Base-by-base conservation (phyloP, 2,329 filamentous ascomycete species). In the Neonectria hederae region DNA sequence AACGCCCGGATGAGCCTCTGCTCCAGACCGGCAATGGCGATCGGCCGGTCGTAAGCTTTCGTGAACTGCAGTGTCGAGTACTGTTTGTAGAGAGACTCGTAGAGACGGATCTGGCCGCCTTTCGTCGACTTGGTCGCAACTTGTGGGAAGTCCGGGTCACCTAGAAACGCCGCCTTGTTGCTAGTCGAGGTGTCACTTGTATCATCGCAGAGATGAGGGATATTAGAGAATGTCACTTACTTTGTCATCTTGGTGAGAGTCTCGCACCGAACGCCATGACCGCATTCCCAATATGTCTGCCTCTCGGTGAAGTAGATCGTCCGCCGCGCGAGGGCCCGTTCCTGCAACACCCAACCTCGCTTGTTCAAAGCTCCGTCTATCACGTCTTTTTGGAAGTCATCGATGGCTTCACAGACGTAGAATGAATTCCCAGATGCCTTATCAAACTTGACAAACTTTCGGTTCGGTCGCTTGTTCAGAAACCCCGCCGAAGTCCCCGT, bases 221-320 rank as follows among this genome's bases (percentile, higher is more conserved):
- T 11, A 11, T 13, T 5, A 24, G 5, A 42, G 11, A n/a, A 24
- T 6, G 8, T 13, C 22, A 54, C 69, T 43, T 56, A 62, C 69
- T 71, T 71, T 19, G 21, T 62, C 63, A 71, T 60, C 14, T 10
- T 60, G 4, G 40, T 61, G 0, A 71, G 49, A 0, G 63, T 69
- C 3, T 71, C 69, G 1, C 69, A 71, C 1, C 65, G 63, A 2
- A 71, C 53, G 0, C 69, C 69, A 1, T 62, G 21, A 1, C 69
- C 69, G 4, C 69, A 72, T 13, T 72, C 69, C 60, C 59, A 71
- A 5, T 72, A 72, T 0, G 54, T 58, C 21, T 71, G 69, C 0
- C 32, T 65, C n/a, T 67, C 26, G 0, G 69, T 62, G n/a, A 69
- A 71, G 17, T 67, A 67, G 5, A 72, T 65, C 0, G 69, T 71